These are phyloP conservation scores for Nectriaceae sp. DNA, from an alignment of 2,329 filamentous ascomycete genomes.

Conservation along the genomic window DNA sequence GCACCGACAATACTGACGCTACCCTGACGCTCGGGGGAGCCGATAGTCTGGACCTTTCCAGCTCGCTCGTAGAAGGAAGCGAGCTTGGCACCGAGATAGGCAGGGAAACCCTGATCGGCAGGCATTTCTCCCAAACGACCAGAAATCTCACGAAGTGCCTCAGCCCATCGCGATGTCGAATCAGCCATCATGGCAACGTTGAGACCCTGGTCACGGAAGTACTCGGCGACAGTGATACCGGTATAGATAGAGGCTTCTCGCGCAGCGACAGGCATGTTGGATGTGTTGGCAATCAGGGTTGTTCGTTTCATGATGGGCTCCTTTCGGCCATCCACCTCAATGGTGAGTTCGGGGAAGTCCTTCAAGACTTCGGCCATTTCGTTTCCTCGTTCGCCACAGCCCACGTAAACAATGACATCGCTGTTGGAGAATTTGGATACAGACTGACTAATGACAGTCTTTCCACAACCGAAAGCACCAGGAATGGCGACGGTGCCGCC, in stretches of 20 bases:
- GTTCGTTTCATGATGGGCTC: constrained; percentile 99
- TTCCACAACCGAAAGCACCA: constrained; percentile 96
- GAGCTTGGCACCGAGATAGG: constrained; percentile 93
- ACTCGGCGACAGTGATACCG: constrained; percentile 90
- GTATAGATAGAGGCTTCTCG: constrained; percentile 99
- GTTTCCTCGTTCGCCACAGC: constrained; percentile 88
- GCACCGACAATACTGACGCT: constrained; percentile 98
- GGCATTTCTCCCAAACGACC: constrained; percentile 99
- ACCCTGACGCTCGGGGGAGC: constrained; percentile 84
- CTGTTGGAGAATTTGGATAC: constrained; percentile 99
- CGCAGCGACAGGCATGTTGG: constrained; percentile 98
- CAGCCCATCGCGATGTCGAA: constrained; percentile 96
- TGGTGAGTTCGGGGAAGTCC: constrained; percentile 98
- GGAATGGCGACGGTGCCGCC: constrained; percentile 98
- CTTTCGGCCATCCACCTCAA: constrained; percentile 89
- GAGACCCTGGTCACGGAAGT: constrained; percentile 96
- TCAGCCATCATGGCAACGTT: constrained; percentile 99
- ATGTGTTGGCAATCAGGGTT: constrained; percentile 96
- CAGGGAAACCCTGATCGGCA: constrained; percentile 98
- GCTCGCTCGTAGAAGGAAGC: constrained; percentile 99
- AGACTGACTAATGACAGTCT: constrained; percentile 98
- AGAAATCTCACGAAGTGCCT: constrained; percentile 97
- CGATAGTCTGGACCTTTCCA: constrained; percentile 80
- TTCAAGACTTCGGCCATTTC: constrained; percentile 99
- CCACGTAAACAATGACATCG: constrained; percentile 98